Evolutionary conservation across 495 filamentous ascomycete species (phyloP).

Genomic region (Xylaria palmicola): DNA sequence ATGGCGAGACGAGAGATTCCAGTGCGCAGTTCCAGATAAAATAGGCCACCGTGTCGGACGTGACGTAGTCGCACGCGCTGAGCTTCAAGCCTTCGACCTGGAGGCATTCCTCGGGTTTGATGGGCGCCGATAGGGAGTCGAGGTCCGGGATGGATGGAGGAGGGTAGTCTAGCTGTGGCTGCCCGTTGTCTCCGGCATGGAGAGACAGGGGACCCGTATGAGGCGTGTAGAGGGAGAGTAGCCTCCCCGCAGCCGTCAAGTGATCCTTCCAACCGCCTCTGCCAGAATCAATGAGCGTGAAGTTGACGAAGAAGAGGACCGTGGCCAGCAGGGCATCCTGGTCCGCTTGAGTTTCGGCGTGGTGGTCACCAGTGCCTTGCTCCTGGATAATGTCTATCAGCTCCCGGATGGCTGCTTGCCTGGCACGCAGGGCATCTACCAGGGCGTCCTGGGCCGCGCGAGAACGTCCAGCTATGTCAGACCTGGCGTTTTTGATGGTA

Average conservation of each 20-base stretch:
- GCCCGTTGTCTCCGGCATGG: neutral
- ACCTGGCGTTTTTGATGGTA: constrained; percentile 17
- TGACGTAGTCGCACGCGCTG: constrained; percentile 37
- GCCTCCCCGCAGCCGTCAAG: constrained; percentile 47
- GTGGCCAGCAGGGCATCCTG: constrained; percentile 47
- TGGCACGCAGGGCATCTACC: constrained; percentile 50
- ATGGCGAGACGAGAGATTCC: constrained; percentile 39
- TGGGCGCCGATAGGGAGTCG: neutral
- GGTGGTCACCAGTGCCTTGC: neutral
- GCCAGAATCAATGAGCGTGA: constrained; percentile 57
- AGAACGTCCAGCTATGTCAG: constrained; percentile 12
- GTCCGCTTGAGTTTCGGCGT: constrained; percentile 26
- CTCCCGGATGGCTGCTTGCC: constrained; percentile 47
- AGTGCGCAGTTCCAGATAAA: constrained; percentile 36
- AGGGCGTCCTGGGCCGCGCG: constrained; percentile 23
- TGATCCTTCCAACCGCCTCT: constrained; percentile 56
- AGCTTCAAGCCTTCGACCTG: constrained; percentile 11
- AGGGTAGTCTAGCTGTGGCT: neutral
- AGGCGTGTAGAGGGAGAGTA: constrained; percentile 33
- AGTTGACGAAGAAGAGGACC: constrained; percentile 56
- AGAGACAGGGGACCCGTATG: constrained; percentile 29
- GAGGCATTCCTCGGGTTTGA: constrained; percentile 32
- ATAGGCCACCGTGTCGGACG: constrained; percentile 39
- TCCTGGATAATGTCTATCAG: constrained; percentile 36
- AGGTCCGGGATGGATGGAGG: constrained; percentile 13